Percentiles rank a stretch among this genome's conserved stretches.
Evolutionary conservation across 176 grass and related monocot species (phyloP).

Genomic region (Paspalum vaginatum): DNA sequence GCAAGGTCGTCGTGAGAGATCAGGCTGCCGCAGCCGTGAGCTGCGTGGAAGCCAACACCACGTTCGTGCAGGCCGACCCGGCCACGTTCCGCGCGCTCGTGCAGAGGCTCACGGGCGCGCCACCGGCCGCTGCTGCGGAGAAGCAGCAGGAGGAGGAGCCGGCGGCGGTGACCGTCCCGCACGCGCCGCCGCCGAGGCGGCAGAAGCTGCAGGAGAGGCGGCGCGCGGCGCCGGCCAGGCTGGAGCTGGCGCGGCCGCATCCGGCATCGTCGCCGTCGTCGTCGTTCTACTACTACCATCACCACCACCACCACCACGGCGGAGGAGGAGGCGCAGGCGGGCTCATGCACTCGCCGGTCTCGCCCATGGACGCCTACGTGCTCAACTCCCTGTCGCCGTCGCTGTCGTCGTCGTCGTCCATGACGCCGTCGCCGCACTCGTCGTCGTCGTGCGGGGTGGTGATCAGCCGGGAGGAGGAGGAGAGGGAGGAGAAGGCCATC

Average conservation of each 20-base stretch:
- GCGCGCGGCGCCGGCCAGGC: slow-evolving; percentile 54
- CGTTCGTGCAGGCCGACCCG: slow-evolving; percentile 73
- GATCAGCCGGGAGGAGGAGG: slow-evolving; percentile 62
- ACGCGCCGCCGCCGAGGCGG: slow-evolving; percentile 32
- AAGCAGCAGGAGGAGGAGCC: not conserved
- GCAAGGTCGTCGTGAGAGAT: slow-evolving; percentile 15
- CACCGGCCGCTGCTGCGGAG: not conserved
- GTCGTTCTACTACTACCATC: slow-evolving; percentile 39
- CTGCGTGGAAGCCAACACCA: slow-evolving; percentile 52
- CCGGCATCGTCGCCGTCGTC: not conserved
- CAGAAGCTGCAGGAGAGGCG: slow-evolving; percentile 81
- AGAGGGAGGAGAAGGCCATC: slow-evolving; percentile 78
- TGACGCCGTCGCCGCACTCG: slow-evolving; percentile 47
- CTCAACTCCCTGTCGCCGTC: slow-evolving; percentile 18
- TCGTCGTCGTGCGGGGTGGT: slow-evolving; percentile 50
- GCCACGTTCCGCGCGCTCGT: slow-evolving; percentile 70
- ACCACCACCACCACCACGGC: slow-evolving; percentile 17
- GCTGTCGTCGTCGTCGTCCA: slow-evolving; percentile 20
- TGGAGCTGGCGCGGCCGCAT: slow-evolving; percentile 59
- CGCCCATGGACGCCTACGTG: slow-evolving; percentile 58
- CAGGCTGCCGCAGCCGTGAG: not conserved
- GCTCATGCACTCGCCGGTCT: slow-evolving; percentile 61
- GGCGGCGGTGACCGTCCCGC: not conserved
- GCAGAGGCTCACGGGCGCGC: slow-evolving; percentile 71
- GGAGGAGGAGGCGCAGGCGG: not conserved